Percentiles rank a stretch among this genome's conserved stretches.
These are phyloP conservation scores for Haplographium delicatum DNA, from an alignment of 495 filamentous ascomycete genomes.

Conservation along the genomic window DNA sequence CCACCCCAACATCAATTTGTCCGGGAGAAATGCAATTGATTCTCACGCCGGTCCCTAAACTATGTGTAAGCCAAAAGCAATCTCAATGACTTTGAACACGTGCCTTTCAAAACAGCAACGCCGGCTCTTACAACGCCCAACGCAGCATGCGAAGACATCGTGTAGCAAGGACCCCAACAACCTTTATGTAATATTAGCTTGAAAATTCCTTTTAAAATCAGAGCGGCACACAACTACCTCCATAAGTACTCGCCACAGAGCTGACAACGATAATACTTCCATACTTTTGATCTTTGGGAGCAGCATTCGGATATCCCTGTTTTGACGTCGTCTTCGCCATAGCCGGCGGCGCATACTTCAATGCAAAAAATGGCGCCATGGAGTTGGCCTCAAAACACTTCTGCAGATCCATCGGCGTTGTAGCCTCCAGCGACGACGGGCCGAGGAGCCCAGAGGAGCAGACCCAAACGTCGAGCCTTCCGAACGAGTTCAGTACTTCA, in stretches of 20 bases:
- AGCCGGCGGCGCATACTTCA: conserved; percentile 57
- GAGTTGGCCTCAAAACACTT: conserved; percentile 53
- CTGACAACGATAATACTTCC: conserved; percentile 55
- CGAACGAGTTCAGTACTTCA: conserved; percentile 54
- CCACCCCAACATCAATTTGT: conserved; percentile 54
- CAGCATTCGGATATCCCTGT: conserved; percentile 53
- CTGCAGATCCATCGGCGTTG: conserved; percentile 46
- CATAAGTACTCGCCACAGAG: conserved; percentile 51
- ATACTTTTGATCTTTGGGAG: conserved; percentile 49
- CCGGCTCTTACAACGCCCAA: conserved; percentile 54
- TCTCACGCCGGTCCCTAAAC: conserved; percentile 43
- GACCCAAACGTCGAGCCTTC: conserved; percentile 55
- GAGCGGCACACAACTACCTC: too few species aligned
- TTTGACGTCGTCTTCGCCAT: conserved; percentile 52
- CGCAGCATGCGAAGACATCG: conserved; percentile 54
- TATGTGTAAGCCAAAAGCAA: too few species aligned
- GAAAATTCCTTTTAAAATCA: too few species aligned
- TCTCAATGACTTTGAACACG: too few species aligned
- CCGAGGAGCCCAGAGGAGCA: conserved; percentile 50
- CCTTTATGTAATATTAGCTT: too few species aligned
- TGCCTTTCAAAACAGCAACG: conserved; percentile 48
- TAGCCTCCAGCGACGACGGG: conserved; percentile 48
- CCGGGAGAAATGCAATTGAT: conserved; percentile 56
- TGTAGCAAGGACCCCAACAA: conserved; percentile 54
- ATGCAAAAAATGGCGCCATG: conserved; percentile 56